Base-by-base conservation (phyloP, 495 filamentous ascomycete species). In the Daldinia caldariorum region DNA sequence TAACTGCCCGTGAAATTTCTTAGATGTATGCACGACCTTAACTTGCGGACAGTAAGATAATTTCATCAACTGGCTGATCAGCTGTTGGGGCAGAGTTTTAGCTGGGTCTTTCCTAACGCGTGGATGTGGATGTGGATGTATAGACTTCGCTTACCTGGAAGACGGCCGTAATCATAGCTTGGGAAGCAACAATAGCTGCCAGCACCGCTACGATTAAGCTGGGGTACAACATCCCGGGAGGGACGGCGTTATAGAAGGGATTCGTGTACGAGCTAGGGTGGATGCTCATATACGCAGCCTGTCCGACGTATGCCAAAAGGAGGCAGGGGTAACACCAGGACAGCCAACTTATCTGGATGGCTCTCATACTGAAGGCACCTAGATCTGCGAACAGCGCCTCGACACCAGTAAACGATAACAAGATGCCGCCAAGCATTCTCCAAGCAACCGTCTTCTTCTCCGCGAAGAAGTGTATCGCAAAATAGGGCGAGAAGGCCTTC, bases 341-440 rank as follows among this genome's bases (percentile, higher is more conserved):
- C 39, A 91, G 71, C 90, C 90, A 91, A 53, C 85, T 88, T 18
- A 92, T 73, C 70, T 90, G 87, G 59, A 91, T 85, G 38, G 90
- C 86, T 55, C 84, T 77, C 55, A 80, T 77, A 69, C 80, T 83
- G 76, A 92, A 92, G 32, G 90, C 89, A 55, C 91, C 90, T 4
- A 93, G 77, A 67, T 93, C 90, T 5, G 90, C 90, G 69, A 92
- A 93, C 14, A 93, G 80, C 9, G 90, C 90, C 75, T 93, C 90
- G 14, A 91, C 89, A 13, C 90, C 90, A 7, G 90, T 92, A 58
- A 92, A 92, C 0, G 89, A 86, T 3, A 93, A 85, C 8, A 93
- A 69, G 26, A 90, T 87, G 6, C 90, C 90, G 58, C 91, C 90
- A 20, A 93, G 84, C 67, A 82, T 86, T 60, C 78, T 82, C 90